Evolutionary conservation across 1,284 basidiomycete genomes (phyloP), one percentile per base, ranked within the genome.

Genomic region (Ceratobasidium sp.): DNA sequence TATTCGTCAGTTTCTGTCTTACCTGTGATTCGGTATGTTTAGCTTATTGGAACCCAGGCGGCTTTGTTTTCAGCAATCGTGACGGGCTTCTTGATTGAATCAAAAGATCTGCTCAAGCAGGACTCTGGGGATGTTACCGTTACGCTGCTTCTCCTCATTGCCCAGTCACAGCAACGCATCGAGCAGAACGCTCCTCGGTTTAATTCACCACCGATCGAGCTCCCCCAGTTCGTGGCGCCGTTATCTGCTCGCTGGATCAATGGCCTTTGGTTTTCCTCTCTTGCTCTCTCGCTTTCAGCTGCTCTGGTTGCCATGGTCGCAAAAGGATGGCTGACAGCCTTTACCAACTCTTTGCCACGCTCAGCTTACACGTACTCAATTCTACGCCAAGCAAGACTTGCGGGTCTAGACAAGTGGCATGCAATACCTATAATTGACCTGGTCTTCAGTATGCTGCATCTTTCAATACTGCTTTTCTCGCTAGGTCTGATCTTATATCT

Each of bases 191-290:
- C 16, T 18, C 18, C 8, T n/a, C 62, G 38, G 21, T 41, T 23
- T 13, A 44, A 9, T 44, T 44, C 43, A n/a, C n/a, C n/a, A 11
- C n/a, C 23, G 9, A n/a, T 32, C n/a, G 58, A 13, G 16, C 58
- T 38, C 13, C 32, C 32, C 8, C 9, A 0, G n/a, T 47, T 50
- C 21, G 21, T n/a, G 44, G n/a, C 35, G 26, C 18, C 62, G 18
- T 11, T n/a, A 44, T 55, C 16, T 43, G 46, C 62, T 21, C 44
- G 16, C 21, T 21, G 43, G 32, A 41, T 64, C n/a, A 64, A 64
- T 43, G n/a, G 50, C 16, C 46, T 64, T 11, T 64, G 62, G 62
- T 64, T 55, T 43, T 16, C 26, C n/a, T n/a, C n/a, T n/a, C n/a
- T n/a, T n/a, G n/a, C n/a, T n/a, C n/a, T n/a, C n/a, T n/a, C n/a